Evolutionary conservation across 257 asterid genomes (phyloP).

Genomic region (Plantago major): DNA sequence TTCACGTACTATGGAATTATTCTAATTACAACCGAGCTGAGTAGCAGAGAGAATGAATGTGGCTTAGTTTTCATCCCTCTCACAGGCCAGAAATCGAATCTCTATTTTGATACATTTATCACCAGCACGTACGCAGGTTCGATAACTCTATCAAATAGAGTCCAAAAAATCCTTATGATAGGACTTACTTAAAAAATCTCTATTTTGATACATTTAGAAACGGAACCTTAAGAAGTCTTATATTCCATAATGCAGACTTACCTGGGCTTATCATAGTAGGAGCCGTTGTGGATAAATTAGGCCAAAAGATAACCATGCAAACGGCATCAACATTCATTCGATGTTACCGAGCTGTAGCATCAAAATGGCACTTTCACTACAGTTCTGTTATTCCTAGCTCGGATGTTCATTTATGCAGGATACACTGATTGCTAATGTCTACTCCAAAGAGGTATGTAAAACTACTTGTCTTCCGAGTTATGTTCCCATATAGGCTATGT

Average conservation of each 20-base stretch:
- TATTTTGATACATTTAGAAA: too few relatives aligned
- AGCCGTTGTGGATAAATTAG: conserved; percentile 20
- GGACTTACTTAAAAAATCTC: too few relatives aligned
- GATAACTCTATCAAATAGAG: too few relatives aligned
- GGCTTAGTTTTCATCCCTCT: conserved; percentile 17
- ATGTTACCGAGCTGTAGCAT: conserved; percentile 18
- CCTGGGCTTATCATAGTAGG: conserved; percentile 20
- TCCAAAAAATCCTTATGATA: too few relatives aligned
- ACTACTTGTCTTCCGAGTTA: background rate
- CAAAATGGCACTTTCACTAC: conserved; percentile 18
- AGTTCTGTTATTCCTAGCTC: conserved; percentile 16
- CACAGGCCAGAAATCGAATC: conserved; percentile 26
- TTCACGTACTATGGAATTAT: conserved; percentile 71
- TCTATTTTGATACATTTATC: conserved; percentile 51
- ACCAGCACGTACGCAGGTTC: conserved; percentile 26
- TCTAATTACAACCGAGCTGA: conserved; percentile 68
- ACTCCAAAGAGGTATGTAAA: conserved; percentile 13
- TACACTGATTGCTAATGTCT: conserved; percentile 9
- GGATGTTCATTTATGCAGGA: conserved; percentile 21
- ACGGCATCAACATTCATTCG: conserved; percentile 5
- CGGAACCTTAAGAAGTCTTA: background rate
- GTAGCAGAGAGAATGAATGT: conserved; percentile 49
- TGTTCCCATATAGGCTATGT: conserved; percentile 13
- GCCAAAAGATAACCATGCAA: conserved; percentile 21
- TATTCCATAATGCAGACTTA: conserved; percentile 10